Conservation (phyloP, 257 asterid genomes). For the Nicotiana knightiana region DNA sequence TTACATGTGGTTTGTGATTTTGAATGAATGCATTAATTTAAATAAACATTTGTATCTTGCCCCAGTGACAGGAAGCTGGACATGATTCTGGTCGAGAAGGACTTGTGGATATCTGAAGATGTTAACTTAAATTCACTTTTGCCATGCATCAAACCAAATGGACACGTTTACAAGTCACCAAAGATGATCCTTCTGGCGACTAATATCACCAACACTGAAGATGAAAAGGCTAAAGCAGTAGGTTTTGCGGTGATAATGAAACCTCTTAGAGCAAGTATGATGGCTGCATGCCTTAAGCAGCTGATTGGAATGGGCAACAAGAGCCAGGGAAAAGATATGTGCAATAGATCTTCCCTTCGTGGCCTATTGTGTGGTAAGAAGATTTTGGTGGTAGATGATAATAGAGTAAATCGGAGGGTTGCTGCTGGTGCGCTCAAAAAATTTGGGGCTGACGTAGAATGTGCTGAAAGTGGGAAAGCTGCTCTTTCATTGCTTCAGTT, state of each 20-base stretch:
- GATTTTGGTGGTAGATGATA: slow-evolving; percentile 88
- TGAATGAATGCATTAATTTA: neutral
- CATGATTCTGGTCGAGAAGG: slow-evolving; percentile 74
- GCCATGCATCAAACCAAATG: slow-evolving; percentile 46
- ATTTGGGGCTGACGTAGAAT: slow-evolving; percentile 74
- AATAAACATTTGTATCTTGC: slow-evolving; percentile 8
- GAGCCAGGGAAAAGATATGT: slow-evolving; percentile 29
- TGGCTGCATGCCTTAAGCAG: slow-evolving; percentile 82
- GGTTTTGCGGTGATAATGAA: slow-evolving; percentile 84
- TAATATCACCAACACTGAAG: slow-evolving; percentile 45
- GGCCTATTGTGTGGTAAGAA: slow-evolving; percentile 73
- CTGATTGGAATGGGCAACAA: slow-evolving; percentile 54
- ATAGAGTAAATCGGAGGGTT: slow-evolving; percentile 74
- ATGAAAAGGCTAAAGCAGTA: slow-evolving; percentile 59
- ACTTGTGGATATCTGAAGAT: slow-evolving; percentile 66
- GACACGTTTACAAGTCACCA: slow-evolving; percentile 43
- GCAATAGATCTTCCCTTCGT: slow-evolving; percentile 32
- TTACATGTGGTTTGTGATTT: neutral
- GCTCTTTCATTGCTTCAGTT: slow-evolving; percentile 69
- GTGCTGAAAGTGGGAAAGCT: slow-evolving; percentile 80
- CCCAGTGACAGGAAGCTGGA: slow-evolving; percentile 59
- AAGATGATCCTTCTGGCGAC: slow-evolving; percentile 83
- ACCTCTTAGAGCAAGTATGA: slow-evolving; percentile 82
- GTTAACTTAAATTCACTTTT: slow-evolving; percentile 21
- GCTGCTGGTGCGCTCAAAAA: slow-evolving; percentile 91